phyloP scores from a whole-genome alignment of 2,329 filamentous ascomycete genomes.

The Cladobotryum mycophilum region DNA sequence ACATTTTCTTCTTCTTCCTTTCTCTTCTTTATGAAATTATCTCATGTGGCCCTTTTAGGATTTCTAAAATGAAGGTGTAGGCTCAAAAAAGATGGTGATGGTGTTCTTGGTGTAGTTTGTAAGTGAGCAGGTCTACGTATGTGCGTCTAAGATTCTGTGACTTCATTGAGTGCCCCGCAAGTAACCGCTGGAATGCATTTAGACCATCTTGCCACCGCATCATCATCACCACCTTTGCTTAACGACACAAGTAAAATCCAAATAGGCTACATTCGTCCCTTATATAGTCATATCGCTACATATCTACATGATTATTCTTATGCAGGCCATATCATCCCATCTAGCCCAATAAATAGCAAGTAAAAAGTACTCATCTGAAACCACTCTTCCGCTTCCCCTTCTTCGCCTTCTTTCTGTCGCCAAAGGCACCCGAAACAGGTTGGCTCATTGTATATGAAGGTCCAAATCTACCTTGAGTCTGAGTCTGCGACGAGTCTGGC shows the following conservation, averaged over 20 bases:
- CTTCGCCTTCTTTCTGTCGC: constrained; percentile 37
- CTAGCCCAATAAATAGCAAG: no score
- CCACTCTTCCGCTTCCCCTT: constrained; percentile 38
- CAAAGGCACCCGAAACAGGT: constrained; percentile 40
- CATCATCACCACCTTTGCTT: neutral
- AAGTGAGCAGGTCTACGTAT: constrained; percentile 11
- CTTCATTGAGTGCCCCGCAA: constrained; percentile 5
- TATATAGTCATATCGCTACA: no score
- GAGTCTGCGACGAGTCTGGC: constrained; percentile 30
- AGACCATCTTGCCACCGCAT: no score
- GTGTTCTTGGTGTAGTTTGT: constrained; percentile 5
- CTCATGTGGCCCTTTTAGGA: no score
- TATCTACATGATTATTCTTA: no score
- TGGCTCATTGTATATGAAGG: constrained; percentile 40
- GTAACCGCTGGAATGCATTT: neutral
- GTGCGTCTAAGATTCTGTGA: neutral
- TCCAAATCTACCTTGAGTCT: constrained; percentile 21
- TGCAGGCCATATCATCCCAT: no score
- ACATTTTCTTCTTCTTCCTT: constrained; percentile 23
- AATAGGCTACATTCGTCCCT: neutral
- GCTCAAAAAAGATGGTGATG: neutral
- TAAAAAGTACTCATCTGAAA: constrained; percentile 28
- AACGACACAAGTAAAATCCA: neutral
- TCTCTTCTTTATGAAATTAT: neutral
- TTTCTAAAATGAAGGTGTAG: neutral